phyloP scores from a whole-genome alignment of 495 filamentous ascomycete genomes.

The Annulohypoxylon nitens region DNA sequence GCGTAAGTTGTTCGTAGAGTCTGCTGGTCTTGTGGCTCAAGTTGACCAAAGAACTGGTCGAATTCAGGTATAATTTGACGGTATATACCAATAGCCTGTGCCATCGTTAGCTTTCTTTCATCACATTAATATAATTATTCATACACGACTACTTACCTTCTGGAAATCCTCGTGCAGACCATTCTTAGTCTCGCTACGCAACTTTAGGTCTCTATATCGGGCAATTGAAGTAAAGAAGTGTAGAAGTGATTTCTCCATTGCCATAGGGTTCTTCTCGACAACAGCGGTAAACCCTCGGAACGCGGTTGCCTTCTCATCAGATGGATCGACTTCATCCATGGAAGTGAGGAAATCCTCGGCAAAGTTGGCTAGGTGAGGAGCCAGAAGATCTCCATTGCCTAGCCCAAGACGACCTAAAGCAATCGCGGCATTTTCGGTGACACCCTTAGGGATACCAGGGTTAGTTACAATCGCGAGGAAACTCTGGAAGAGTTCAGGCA shows the following conservation, averaged over 20 bases:
- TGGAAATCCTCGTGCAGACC: slow-evolving; percentile 63
- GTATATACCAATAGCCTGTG: slow-evolving; percentile 83
- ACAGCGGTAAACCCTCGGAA: slow-evolving; percentile 89
- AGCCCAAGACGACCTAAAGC: slow-evolving; percentile 91
- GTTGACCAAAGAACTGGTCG: slow-evolving; percentile 77
- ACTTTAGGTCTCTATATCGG: slow-evolving; percentile 71
- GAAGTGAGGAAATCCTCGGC: slow-evolving; percentile 83
- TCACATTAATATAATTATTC: background rate
- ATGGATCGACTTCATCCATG: slow-evolving; percentile 86
- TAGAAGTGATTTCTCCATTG: slow-evolving; percentile 86
- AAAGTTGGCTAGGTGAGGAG: slow-evolving; percentile 83
- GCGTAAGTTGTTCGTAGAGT: slow-evolving; percentile 54
- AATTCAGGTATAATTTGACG: slow-evolving; percentile 88
- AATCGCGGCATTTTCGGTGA: slow-evolving; percentile 95
- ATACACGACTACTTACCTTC: slow-evolving; percentile 49
- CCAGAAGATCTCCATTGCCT: slow-evolving; percentile 79
- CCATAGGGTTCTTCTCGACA: slow-evolving; percentile 87
- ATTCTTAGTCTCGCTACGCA: slow-evolving; percentile 60
- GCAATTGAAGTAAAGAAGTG: slow-evolving; percentile 90
- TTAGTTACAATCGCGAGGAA: slow-evolving; percentile 83
- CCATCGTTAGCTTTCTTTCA: slow-evolving; percentile 29
- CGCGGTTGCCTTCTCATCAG: slow-evolving; percentile 94
- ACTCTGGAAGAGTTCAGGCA: slow-evolving; percentile 79
- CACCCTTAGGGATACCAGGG: slow-evolving; percentile 86
- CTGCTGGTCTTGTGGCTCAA: slow-evolving; percentile 73